Conservation (phyloP, 2,329 filamentous ascomycete genomes). For the Pestalotiopsis sp. region DNA sequence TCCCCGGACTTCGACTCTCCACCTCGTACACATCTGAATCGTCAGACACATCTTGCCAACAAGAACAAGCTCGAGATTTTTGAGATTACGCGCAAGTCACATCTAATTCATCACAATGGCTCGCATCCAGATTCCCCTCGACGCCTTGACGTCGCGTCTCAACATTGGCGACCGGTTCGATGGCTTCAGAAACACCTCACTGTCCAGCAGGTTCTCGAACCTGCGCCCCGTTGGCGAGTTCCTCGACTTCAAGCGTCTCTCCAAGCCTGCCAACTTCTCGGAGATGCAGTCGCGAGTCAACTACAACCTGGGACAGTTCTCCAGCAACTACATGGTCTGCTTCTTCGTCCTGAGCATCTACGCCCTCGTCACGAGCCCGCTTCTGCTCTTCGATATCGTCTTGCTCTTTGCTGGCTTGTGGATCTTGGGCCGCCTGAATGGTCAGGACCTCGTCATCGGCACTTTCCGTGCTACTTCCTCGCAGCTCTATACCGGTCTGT, state of each 20-base stretch:
- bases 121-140: conserved; percentile 89
- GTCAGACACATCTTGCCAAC: neutral
- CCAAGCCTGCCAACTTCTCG: conserved; percentile 88
- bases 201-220: conserved; percentile 87
- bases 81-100: neutral
- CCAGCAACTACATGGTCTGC: conserved; percentile 95
- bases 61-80: neutral
- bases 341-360: conserved; percentile 97
- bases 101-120: conserved; percentile 59
- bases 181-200: conserved; percentile 75
- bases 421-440: conserved; percentile 87
- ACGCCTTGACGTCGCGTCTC: conserved; percentile 87
- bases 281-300: conserved; percentile 92
- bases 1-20: neutral
- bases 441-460: conserved; percentile 85
- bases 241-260: conserved; percentile 91
- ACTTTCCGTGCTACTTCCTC: conserved; percentile 82
- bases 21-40: neutral
- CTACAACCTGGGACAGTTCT: conserved; percentile 97
- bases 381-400: conserved; percentile 89
- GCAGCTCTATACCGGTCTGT: conserved; percentile 89
- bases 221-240: conserved; percentile 91
- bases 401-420: conserved; percentile 86
- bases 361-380: conserved; percentile 83
- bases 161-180: conserved; percentile 86